These are phyloP conservation scores for Neurospora sp. DNA, from an alignment of 495 filamentous ascomycete genomes.

Conservation along the genomic window DNA sequence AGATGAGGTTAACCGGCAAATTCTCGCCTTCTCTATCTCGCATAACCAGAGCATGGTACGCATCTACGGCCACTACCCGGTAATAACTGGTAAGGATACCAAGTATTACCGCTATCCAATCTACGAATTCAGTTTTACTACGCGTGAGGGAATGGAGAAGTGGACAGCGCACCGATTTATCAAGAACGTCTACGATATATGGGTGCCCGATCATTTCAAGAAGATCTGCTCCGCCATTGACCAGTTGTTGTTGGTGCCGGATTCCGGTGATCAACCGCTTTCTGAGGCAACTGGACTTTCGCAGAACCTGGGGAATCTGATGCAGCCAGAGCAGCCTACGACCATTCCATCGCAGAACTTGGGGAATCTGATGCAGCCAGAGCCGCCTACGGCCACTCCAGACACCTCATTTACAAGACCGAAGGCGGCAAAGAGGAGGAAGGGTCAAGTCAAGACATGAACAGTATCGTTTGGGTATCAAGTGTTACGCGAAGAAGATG, in stretches of 20 bases:
- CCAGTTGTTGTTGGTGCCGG: constrained; percentile 18
- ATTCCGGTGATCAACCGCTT: no score
- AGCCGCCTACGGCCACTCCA: no score
- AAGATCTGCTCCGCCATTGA: constrained; percentile 33
- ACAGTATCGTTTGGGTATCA: no score
- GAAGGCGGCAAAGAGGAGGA: no score
- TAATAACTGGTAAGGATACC: constrained; percentile 4
- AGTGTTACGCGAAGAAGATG: no score
- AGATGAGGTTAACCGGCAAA: constrained; percentile 28
- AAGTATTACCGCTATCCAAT: constrained; percentile 1
- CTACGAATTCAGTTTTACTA: no score
- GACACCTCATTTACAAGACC: no score
- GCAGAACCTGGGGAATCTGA: background rate
- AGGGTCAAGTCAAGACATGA: no score
- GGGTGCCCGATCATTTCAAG: constrained; percentile 29
- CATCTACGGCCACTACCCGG: constrained; percentile 30
- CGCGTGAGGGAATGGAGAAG: background rate
- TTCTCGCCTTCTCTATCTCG: constrained; percentile 39
- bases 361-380: no score
- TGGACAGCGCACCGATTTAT: constrained; percentile 5
- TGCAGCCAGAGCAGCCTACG: no score
- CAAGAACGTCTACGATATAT: constrained; percentile 33
- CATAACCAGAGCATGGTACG: constrained; percentile 27
- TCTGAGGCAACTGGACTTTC: background rate
- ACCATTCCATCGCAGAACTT: no score